Conservation (phyloP, 2,329 filamentous ascomycete species). For the Thielaviopsis ethacetica region DNA sequence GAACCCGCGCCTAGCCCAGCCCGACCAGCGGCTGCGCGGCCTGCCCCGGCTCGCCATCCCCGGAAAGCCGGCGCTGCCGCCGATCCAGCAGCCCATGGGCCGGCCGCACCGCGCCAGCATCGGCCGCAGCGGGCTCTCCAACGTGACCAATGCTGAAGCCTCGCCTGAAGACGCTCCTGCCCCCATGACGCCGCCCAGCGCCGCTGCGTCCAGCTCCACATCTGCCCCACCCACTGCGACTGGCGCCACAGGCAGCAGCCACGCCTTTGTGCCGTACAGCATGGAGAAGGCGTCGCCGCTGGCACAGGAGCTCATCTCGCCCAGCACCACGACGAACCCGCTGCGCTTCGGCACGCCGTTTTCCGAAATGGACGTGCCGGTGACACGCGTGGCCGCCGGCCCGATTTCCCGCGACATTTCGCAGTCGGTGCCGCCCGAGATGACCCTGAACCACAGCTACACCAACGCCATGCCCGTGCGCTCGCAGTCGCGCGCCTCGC, state of each 20-base stretch:
- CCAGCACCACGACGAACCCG: constrained; percentile 28
- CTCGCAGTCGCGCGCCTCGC: constrained; percentile 38
- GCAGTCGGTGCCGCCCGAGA: constrained; percentile 85
- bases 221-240: constrained; percentile 23
- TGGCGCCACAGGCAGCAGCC: constrained; percentile 8
- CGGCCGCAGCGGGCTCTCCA: constrained; percentile 2
- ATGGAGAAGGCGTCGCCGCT: constrained; percentile 35
- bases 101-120: constrained; percentile 1
- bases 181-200: not conserved
- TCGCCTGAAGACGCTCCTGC: not conserved
- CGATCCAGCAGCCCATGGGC: constrained; percentile 15
- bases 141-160: constrained; percentile 10
- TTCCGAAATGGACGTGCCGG: constrained; percentile 77
- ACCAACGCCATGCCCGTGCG: constrained; percentile 24
- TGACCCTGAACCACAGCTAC: constrained; percentile 44
- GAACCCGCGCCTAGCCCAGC: constrained; percentile 14
- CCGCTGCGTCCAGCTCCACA: constrained; percentile 13
- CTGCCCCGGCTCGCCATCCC: constrained; percentile 50
- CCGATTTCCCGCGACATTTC: constrained; percentile 64
- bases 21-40: constrained; percentile 38
- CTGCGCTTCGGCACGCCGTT: constrained; percentile 76
- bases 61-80: constrained; percentile 18
- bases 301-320: constrained; percentile 41
- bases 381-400: constrained; percentile 55
- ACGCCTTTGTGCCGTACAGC: constrained; percentile 30